phyloP scores from a whole-genome alignment of 2,329 filamentous ascomycete genomes.

The Trichoderma arundinaceum region DNA sequence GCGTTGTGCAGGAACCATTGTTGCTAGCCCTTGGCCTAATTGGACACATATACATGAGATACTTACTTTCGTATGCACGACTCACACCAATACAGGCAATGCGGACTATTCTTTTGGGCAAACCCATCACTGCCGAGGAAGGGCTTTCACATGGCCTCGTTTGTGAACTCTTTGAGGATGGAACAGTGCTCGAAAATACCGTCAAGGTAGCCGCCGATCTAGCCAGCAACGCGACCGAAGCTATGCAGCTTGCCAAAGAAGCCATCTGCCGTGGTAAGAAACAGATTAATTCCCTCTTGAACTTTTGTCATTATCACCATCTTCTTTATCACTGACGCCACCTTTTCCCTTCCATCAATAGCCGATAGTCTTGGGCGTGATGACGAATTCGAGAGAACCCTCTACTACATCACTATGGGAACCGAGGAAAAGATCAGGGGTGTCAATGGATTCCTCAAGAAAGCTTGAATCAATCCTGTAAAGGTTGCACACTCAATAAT shows the following conservation, averaged over 20 bases:
- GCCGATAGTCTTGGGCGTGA: conserved; percentile 40
- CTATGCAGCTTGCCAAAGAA: conserved; percentile 41
- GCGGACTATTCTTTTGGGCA: conserved; percentile 40
- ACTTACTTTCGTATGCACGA: neutral
- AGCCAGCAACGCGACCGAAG: conserved; percentile 37
- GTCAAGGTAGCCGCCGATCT: conserved; percentile 38
- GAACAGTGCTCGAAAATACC: conserved; percentile 38
- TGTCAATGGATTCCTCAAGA: conserved; percentile 41
- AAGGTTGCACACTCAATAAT: neutral
- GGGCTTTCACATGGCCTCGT: conserved; percentile 39
- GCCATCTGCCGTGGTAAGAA: conserved; percentile 41
- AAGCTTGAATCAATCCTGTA: conserved; percentile 12
- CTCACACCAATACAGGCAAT: conserved; percentile 39
- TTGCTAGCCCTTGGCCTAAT: neutral
- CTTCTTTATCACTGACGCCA: conserved; percentile 1
- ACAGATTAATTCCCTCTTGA: neutral
- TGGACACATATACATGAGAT: neutral
- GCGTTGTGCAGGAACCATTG: conserved; percentile 18
- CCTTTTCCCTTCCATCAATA: conserved; percentile 19
- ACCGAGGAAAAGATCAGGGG: conserved; percentile 41
- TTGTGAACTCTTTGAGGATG: conserved; percentile 39
- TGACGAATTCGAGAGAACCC: conserved; percentile 44
- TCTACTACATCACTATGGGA: conserved; percentile 47
- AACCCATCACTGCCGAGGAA: conserved; percentile 39
- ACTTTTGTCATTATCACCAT: conserved; percentile 21